phyloP scores from a whole-genome alignment of 1,139 yeast genomes.

The Magnusiomyces suaveolens region DNA sequence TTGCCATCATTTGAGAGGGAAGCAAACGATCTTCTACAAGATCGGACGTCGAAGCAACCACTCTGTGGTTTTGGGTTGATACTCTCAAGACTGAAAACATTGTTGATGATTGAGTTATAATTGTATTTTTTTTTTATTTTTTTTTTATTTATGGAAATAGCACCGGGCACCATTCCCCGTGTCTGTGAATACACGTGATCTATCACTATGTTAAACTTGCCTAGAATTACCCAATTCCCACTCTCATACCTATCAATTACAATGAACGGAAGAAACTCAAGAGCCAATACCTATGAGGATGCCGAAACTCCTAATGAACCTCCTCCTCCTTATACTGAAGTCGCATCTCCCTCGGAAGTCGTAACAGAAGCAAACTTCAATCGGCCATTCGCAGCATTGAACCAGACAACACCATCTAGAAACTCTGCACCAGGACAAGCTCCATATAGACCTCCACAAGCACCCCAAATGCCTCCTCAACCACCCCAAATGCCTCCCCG shows the following conservation, averaged over 20 bases:
- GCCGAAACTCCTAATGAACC: constrained; percentile 17
- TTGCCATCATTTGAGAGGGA: not conserved
- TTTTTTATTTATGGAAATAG: too few species aligned
- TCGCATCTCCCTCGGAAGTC: constrained; percentile 17
- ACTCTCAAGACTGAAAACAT: too few species aligned
- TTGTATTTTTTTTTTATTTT: too few species aligned
- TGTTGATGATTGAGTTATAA: too few species aligned
- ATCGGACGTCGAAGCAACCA: too few species aligned
- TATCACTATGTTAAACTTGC: too few species aligned
- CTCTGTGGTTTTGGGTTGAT: too few species aligned
- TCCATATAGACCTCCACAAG: constrained; percentile 8
- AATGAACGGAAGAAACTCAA: not conserved
- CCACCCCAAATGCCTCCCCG: constrained; percentile 9
- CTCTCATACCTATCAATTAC: not conserved
- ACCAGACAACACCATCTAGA: constrained; percentile 3
- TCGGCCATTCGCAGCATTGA: constrained; percentile 10
- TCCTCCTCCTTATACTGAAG: constrained; percentile 25
- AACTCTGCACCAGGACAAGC: constrained; percentile 9
- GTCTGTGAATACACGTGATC: too few species aligned
- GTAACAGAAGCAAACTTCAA: constrained; percentile 6
- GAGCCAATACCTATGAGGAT: not conserved
- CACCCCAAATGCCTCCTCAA: constrained; percentile 15
- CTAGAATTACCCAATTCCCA: too few species aligned
- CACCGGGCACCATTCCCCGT: too few species aligned
- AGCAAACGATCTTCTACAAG: not conserved